phyloP scores from a whole-genome alignment of 805 yeast genomes.

The Wickerhamiella shivajii region DNA sequence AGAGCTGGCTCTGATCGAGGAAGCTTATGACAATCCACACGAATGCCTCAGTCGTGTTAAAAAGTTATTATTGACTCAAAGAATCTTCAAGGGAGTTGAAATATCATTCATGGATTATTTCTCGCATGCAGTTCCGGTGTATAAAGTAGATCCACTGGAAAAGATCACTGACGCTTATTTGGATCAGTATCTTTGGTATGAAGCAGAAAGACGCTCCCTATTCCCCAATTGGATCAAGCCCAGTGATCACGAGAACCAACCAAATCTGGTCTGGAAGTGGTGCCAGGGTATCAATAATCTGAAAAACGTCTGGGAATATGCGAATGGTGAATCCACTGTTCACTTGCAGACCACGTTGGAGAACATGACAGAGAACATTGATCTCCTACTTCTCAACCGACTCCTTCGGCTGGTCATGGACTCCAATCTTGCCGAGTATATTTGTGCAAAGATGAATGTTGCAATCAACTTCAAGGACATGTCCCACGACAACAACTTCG shows the following conservation, averaged over 20 bases:
- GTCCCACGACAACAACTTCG: constrained; percentile 84
- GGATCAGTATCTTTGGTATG: constrained; percentile 94
- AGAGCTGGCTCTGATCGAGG: constrained; percentile 84
- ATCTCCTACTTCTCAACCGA: constrained; percentile 72
- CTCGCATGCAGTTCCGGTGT: constrained; percentile 71
- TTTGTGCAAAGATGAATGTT: constrained; percentile 78
- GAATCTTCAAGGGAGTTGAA: constrained; percentile 81
- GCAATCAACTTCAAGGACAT: constrained; percentile 78
- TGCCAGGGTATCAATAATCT: constrained; percentile 78
- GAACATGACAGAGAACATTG: constrained; percentile 72
- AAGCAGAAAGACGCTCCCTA: constrained; percentile 69
- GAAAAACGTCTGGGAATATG: constrained; percentile 61
- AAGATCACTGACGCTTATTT: constrained; percentile 92
- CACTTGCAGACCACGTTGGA: constrained; percentile 63
- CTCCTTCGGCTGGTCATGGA: constrained; percentile 69
- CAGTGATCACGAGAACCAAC: constrained; percentile 85
- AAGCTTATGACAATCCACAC: constrained; percentile 94
- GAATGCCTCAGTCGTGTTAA: constrained; percentile 79
- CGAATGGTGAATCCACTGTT: constrained; percentile 64
- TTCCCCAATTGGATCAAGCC: constrained; percentile 98
- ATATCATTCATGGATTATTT: constrained; percentile 86
- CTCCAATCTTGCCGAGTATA: constrained; percentile 85
- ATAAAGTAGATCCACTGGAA: constrained; percentile 79
- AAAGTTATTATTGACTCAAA: constrained; percentile 65
- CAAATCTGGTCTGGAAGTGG: constrained; percentile 84